A percentile compares a stretch with the other conserved stretches of the same genome.
phyloP scores from a whole-genome alignment of 2,329 filamentous ascomycete species.

The Dothistroma septosporum region DNA sequence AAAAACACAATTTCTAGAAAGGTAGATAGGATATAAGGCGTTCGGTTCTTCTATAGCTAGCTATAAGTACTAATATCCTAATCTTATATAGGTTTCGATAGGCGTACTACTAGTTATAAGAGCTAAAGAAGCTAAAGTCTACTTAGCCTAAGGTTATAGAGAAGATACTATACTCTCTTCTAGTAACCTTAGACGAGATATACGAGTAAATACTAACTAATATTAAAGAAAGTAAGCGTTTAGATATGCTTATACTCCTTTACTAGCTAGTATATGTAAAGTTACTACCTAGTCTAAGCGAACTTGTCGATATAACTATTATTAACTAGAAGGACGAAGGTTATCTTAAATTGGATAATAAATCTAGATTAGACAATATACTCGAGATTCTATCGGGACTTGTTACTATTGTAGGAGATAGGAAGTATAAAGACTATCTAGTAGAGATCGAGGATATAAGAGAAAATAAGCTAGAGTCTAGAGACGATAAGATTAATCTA shows the following conservation, averaged over 20 bases:
- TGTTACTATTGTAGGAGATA: conserved; percentile 9
- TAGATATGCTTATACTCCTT: conserved; percentile 18
- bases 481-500: conserved; percentile 1
- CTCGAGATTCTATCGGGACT: conserved; percentile 18
- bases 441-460: neutral
- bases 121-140: conserved; percentile 18
- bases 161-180: too few relatives aligned
- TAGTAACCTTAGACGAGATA: conserved; percentile 28
- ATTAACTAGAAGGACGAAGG: conserved; percentile 14
- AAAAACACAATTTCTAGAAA: conserved; percentile 12
- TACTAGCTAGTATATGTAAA: conserved; percentile 22
- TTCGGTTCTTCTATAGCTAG: neutral
- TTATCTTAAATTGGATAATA: conserved; percentile 10
- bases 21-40: conserved; percentile 23
- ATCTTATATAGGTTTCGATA: too few relatives aligned
- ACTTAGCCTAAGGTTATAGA: too few relatives aligned
- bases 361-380: conserved; percentile 8
- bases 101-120: conserved; percentile 12
- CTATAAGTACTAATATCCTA: neutral
- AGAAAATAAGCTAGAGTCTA: conserved; percentile 1
- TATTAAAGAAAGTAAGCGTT: conserved; percentile 13
- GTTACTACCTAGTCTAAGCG: conserved; percentile 16
- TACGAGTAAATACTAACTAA: conserved; percentile 25
- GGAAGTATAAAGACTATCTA: neutral
- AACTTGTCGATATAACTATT: conserved; percentile 23